Evolutionary conservation across 2,329 filamentous ascomycete species (phyloP).

Genomic region (Ceratocystis ficicola): DNA sequence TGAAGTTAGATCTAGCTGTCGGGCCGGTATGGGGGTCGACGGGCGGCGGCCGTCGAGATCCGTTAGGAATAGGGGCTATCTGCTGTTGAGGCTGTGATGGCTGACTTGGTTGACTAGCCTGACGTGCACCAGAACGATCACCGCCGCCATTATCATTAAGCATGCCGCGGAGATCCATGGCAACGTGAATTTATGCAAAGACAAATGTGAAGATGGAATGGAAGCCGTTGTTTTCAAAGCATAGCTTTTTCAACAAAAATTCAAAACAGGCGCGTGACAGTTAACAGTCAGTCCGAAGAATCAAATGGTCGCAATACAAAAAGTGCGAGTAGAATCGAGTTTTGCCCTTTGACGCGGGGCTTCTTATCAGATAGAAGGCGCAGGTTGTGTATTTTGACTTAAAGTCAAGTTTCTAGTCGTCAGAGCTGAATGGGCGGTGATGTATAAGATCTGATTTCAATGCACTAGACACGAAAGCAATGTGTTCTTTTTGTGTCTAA

Average conservation of each 20-base stretch:
- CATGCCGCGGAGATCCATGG: constrained; percentile 44
- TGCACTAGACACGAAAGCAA: background rate
- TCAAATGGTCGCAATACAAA: background rate
- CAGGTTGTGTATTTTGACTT: background rate
- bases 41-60: constrained; percentile 12
- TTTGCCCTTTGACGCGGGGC: background rate
- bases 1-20: constrained; percentile 23
- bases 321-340: background rate
- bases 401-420: background rate
- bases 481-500: background rate
- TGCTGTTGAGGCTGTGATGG: constrained; percentile 25
- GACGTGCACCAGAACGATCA: constrained; percentile 29
- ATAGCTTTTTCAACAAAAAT: constrained; percentile 2
- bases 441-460: background rate
- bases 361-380: background rate
- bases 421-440: background rate
- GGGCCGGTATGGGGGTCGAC: constrained; percentile 25
- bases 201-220: background rate
- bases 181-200: constrained; percentile 17
- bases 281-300: background rate
- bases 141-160: constrained; percentile 42
- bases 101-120: constrained; percentile 10
- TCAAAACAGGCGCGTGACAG: constrained; percentile 1
- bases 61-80: constrained; percentile 25
- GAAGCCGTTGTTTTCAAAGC: background rate